Evolutionary conservation across 2,329 filamentous ascomycete species (phyloP).

Genomic region (Hymenoscyphus salicellus): DNA sequence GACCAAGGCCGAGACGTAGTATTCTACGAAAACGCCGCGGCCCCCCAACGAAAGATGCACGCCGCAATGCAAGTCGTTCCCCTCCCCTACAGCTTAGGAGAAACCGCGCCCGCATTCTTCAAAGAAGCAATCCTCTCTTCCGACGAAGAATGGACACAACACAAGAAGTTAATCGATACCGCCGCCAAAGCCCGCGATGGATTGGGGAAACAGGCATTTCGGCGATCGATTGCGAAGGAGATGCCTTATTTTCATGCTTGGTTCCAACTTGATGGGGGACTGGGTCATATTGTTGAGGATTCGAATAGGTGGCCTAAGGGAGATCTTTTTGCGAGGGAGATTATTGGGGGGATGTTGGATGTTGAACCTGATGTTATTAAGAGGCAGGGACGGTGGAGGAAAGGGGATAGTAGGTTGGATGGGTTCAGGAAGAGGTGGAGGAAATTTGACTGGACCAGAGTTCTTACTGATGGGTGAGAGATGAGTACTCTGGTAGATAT

Average conservation of each 20-base stretch:
- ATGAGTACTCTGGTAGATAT: too few species aligned
- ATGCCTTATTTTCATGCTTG: conserved; percentile 99
- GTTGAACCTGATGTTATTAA: conserved; percentile 78
- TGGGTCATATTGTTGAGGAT: conserved; percentile 92
- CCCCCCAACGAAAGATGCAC: conserved; percentile 73
- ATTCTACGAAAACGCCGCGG: conserved; percentile 95
- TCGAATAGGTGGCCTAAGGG: conserved; percentile 79
- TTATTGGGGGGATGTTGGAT: conserved; percentile 90
- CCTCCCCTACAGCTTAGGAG: conserved; percentile 85
- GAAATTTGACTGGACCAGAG: conserved; percentile 84
- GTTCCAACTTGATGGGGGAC: conserved; percentile 87
- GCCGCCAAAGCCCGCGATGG: conserved; percentile 61
- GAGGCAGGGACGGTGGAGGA: conserved; percentile 82
- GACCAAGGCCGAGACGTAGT: conserved; percentile 87
- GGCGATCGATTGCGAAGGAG: conserved; percentile 81
- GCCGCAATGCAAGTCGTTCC: conserved; percentile 84
- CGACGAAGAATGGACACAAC: conserved; percentile 94
- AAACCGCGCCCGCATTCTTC: conserved; percentile 91
- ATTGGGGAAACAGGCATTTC: conserved; percentile 76
- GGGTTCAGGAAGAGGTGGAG: conserved; percentile 81
- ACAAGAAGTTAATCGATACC: conserved; percentile 92
- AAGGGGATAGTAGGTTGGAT: conserved; percentile 62
- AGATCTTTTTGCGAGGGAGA: conserved; percentile 88
- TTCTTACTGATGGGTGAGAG: conserved; percentile 41
- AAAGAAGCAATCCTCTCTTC: conserved; percentile 84